Evolutionary conservation across 495 filamentous ascomycete genomes (phyloP).

Genomic region (Pseudoneurospora amorphoporcata): DNA sequence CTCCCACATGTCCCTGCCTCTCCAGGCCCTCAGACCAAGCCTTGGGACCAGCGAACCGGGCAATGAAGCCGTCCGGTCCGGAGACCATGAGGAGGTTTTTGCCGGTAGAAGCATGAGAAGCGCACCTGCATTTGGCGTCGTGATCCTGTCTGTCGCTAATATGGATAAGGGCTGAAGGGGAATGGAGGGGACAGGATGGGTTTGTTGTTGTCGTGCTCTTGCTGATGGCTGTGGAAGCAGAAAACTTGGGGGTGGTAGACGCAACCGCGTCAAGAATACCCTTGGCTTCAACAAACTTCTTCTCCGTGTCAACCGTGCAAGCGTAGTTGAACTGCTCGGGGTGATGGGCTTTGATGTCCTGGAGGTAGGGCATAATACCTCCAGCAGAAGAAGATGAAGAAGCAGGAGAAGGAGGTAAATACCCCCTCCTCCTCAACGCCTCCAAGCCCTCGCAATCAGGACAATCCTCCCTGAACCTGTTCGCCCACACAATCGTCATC

Average conservation of each 20-base stretch:
- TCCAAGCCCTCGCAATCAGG: background rate
- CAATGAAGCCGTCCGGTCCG: conserved; percentile 84
- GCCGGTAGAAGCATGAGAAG: conserved; percentile 4
- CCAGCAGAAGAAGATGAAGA: background rate
- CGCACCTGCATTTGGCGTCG: background rate
- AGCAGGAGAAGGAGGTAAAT: background rate
- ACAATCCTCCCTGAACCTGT: conserved; percentile 29
- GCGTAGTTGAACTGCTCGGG: conserved; percentile 47
- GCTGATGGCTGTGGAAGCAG: background rate
- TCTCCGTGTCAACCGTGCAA: conserved; percentile 74
- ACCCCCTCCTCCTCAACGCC: background rate
- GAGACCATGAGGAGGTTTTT: conserved; percentile 66
- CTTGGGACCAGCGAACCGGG: conserved; percentile 68
- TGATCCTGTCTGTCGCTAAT: background rate
- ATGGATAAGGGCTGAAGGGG: background rate
- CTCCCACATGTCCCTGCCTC: conserved; percentile 49
- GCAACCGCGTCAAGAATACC: conserved; percentile 1
- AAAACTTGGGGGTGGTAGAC: conserved; percentile 1
- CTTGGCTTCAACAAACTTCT: conserved; percentile 40
- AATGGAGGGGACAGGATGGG: conserved; percentile 19
- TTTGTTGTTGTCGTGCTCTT: background rate
- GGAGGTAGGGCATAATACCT: conserved; percentile 50
- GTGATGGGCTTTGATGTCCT: conserved; percentile 44
- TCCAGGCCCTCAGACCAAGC: conserved; percentile 60
- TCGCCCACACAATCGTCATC: conserved; percentile 31